Base-by-base conservation (phyloP, 1,284 basidiomycete genomes). In the Gymnopus androsaceus region DNA sequence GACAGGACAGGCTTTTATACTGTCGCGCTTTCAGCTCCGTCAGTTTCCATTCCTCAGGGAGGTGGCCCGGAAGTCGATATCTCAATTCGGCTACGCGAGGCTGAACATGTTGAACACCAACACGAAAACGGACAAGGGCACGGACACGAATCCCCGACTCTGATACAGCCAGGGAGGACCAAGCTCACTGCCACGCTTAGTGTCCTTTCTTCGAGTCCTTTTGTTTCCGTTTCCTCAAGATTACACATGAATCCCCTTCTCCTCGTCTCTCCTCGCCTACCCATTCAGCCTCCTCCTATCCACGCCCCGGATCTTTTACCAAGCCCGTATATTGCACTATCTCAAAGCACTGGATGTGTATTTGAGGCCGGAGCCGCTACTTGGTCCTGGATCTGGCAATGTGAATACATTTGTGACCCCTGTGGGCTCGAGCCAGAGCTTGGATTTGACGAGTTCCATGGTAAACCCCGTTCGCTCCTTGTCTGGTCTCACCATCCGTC, bases 251-350 rank as follows among this genome's bases (percentile, higher is more conserved):
- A n/a, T n/a, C n/a, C n/a, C 14, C 70, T 89, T 4, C 62, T 86
- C 19, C 49, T 54, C 0, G 70, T n/a, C 78, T 0, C 69, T 90
- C 11, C 52, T 72, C 1, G 69, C 66, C 36, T 73, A 77, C 34
- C 90, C 89, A 0, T 71, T 87, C 46, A 75, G 74, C 15, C 76
- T 92, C 5, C 69, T 90, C 25, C 69, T 87, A 11, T 81, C 85
- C 0, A 74, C 84, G 49, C 74, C 79, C 1, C 74, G 89, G n/a
- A 91, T 91, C 51, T 67, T 85, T 3, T 84, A 79, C 53, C 77
- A 88, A 52, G 88, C 90, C 0, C 82, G 76, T 69, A 76, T 78
- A n/a, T 67, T 92, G 51, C 88, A 91, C 64, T 90, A 88, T 63
- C 59, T 65, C 21, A 85, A 85, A 63, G 48, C 23, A 28, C 73